Evolutionary conservation across 257 asterid species (phyloP).

Genomic region (Galeopsis tetrahit): DNA sequence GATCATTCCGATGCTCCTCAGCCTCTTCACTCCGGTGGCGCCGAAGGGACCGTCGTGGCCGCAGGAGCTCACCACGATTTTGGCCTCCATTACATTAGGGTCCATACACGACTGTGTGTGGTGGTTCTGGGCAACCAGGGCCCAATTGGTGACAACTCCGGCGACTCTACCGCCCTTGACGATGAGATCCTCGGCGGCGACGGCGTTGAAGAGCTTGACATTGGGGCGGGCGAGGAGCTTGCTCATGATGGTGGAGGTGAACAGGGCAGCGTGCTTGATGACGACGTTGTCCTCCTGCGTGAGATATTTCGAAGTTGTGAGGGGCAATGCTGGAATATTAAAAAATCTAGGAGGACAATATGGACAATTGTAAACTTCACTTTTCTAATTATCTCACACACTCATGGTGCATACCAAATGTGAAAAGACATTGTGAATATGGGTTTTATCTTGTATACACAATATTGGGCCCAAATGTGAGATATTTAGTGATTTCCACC

Average conservation of each 20-base stretch:
- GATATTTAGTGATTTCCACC: too few relatives aligned
- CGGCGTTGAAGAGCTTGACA: slow-evolving; percentile 89
- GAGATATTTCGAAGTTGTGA: too few relatives aligned
- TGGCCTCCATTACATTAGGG: slow-evolving; percentile 92
- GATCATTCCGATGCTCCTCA: slow-evolving; percentile 88
- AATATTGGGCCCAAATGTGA: too few relatives aligned
- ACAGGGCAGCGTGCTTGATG: slow-evolving; percentile 87
- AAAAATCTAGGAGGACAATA: too few relatives aligned
- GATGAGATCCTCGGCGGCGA: slow-evolving; percentile 92
- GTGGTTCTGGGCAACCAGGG: slow-evolving; percentile 87
- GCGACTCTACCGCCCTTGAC: slow-evolving; percentile 75
- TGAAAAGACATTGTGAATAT: too few relatives aligned
- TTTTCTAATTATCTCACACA: too few relatives aligned
- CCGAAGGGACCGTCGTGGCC: slow-evolving; percentile 98
- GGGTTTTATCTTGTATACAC: too few relatives aligned
- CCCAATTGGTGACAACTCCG: slow-evolving; percentile 96
- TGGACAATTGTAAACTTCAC: too few relatives aligned
- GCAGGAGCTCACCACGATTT: slow-evolving; percentile 86
- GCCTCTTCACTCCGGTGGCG: slow-evolving; percentile 91
- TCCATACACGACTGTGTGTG: slow-evolving; percentile 97
- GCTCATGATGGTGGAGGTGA: slow-evolving; percentile 96
- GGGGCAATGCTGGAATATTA: too few relatives aligned
- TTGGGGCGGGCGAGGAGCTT: slow-evolving; percentile 81
- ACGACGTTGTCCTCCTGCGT: slow-evolving; percentile 84
- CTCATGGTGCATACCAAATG: too few relatives aligned